phyloP scores from a whole-genome alignment of 352 stramenopile species.

The Phytophthora fragariaefolia region DNA sequence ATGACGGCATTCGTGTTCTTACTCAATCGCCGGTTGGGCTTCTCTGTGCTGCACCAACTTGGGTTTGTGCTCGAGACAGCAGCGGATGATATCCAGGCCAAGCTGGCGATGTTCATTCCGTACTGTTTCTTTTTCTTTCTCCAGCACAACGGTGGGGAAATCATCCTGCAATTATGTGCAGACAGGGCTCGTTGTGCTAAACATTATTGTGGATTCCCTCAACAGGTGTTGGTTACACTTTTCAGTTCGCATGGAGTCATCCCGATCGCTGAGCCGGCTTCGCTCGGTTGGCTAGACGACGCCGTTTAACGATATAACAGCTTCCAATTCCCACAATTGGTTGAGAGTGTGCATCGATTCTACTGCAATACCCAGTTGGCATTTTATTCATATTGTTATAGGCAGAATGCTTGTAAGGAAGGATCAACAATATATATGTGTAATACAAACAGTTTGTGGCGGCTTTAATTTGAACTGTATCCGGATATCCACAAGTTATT shows the following conservation, averaged over 20 bases:
- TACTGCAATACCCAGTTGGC: no score
- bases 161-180: conserved; percentile 17
- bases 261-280: neutral
- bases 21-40: conserved; percentile 20
- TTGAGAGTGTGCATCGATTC: no score
- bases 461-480: no score
- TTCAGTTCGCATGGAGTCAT: conserved; percentile 23
- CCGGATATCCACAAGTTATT: no score
- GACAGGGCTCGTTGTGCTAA: neutral
- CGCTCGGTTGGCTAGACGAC: no score
- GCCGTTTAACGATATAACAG: no score
- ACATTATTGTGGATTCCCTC: neutral
- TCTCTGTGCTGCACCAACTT: conserved; percentile 36
- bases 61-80: conserved; percentile 38
- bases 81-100: conserved; percentile 28
- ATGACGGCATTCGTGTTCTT: conserved; percentile 11
- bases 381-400: no score
- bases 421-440: no score
- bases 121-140: conserved; percentile 44
- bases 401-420: no score
- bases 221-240: conserved; percentile 13
- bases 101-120: conserved; percentile 36
- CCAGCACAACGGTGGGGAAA: conserved; percentile 34
- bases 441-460: no score
- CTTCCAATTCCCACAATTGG: no score